Base-by-base conservation (phyloP, 1,139 yeast genomes). In the Kurtzmaniella natalensis region DNA sequence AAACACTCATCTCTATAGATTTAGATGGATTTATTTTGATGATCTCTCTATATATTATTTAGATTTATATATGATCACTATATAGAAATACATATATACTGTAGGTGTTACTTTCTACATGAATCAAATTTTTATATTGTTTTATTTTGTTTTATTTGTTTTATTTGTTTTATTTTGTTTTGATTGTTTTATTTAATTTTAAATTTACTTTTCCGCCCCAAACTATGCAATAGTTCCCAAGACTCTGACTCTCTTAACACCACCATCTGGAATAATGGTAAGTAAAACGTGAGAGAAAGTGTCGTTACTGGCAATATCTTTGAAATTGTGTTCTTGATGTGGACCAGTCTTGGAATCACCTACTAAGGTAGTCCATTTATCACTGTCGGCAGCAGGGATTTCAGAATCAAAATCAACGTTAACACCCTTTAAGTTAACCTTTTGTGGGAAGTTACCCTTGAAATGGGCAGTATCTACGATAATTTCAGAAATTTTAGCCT, bases 201-300 rank as follows among this genome's bases (percentile, higher is more conserved):
- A n/a, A n/a, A n/a, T n/a, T n/a, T n/a, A n/a, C n/a, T n/a, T n/a
- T n/a, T n/a, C n/a, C n/a, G n/a, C n/a, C n/a, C n/a, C n/a, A n/a
- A n/a, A 34, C 16, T 31, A 10, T 10, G 61, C 70, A 36, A 72
- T 61, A 17, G 72, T 67, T 25, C 96, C 97, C 51, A 76, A 75
- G 20, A 87, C 92, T 46, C 95, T 74, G 29, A 89, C 62, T 56
- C 97, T 76, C 69, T 89, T 89, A 37, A 88, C 87, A 41, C 97
- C 97, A 35, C 97, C 97, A 52, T 89, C 97, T 20, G 97, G 97
- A 43, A 88, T 83, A 55, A 89, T 83, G 13, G 86, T 78, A 45
- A 89, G 56, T 51, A 80, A 76, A 22, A 87, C 85, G 52, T 87
- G 95, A 5, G 92, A 72, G 46, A 54, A 70, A 4, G 43, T 41